Base-by-base conservation (phyloP, 495 filamentous ascomycete species). In the Aspergillus hancockii region DNA sequence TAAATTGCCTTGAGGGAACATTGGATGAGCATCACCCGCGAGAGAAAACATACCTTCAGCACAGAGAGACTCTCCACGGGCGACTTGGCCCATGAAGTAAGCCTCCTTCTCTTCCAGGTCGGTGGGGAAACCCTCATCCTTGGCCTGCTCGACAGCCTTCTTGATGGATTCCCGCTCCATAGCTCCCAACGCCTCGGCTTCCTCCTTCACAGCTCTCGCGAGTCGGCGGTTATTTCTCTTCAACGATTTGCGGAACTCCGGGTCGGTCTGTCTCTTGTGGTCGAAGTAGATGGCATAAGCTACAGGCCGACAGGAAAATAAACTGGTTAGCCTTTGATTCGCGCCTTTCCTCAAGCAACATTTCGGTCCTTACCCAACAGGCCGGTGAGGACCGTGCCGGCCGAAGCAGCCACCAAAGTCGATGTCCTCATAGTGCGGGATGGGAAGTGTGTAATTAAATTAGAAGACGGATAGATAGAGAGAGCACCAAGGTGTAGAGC, bases 51-150 rank as follows among this genome's bases (percentile, higher is more conserved):
- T 79, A 90, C 89, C 87, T 67, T 88, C 84, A 58, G 81, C 79
- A 68, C 86, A 88, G 41, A 97, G 78, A 13, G 77, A 68, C 79
- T 98, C 94, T 59, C 94, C 94, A 66, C 82, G 79, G 60, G 90
- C 90, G 51, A 98, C 91, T 74, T 96, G 90, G 68, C 87, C 85
- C 89, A 98, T 94, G 79, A 98, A 98, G 81, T 91, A 93, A 46
- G 82, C 79, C 79, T 93, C 90, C 78, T 90, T 93, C 77, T 96
- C 92, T 66, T 98, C 95, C 25, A 91, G 84, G 66, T 90, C 90
- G 32, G 83, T 84, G 18, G 95, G 95, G 83, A 94, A 96, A 13
- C 92, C 94, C 72, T 94, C 92, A 55, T 88, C 86, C 79, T 91
- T 89, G 53, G 92, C 92, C 62, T 85, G 78, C 58, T 89, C 82